phyloP scores from a whole-genome alignment of 495 filamentous ascomycete genomes.

The Glonium stellatum region DNA sequence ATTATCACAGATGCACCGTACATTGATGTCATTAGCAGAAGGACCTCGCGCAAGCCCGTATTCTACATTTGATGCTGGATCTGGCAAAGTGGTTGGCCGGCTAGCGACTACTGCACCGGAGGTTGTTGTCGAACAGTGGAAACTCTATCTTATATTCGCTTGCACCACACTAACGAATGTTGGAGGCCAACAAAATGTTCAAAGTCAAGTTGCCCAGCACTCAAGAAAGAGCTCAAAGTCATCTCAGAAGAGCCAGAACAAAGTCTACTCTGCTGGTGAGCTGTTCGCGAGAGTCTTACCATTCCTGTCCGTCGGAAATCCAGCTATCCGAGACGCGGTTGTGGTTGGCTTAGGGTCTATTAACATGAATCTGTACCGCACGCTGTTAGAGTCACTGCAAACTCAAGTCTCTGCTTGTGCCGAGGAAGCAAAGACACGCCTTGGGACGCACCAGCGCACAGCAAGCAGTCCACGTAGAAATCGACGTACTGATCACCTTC shows the following conservation, averaged over 20 bases:
- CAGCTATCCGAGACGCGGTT: constrained; percentile 79
- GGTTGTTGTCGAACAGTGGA: constrained; percentile 94
- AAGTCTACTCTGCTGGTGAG: constrained; percentile 77
- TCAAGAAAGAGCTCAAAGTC: constrained; percentile 76
- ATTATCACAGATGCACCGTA: constrained; percentile 84
- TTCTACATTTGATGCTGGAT: constrained; percentile 48
- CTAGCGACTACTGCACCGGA: constrained; percentile 72
- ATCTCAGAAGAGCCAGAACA: constrained; percentile 59
- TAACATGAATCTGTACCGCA: constrained; percentile 91
- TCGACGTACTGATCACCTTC: constrained; percentile 72
- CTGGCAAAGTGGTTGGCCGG: constrained; percentile 39
- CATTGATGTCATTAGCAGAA: constrained; percentile 70
- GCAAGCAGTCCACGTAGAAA: constrained; percentile 69
- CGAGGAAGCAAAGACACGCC: constrained; percentile 79
- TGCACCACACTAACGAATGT: constrained; percentile 90
- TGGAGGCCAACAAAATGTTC: constrained; percentile 47
- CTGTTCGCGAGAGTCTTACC: constrained; percentile 89
- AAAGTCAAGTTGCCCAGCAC: constrained; percentile 66
- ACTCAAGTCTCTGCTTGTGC: constrained; percentile 73
- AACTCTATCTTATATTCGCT: constrained; percentile 93
- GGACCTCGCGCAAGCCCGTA: constrained; percentile 56
- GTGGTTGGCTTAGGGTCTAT: constrained; percentile 88
- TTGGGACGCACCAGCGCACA: constrained; percentile 66
- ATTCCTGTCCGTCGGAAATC: constrained; percentile 66
- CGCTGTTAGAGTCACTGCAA: constrained; percentile 82